Conservation (phyloP, 176 grass and related monocot genomes). For the Oropetium thomaeum region DNA sequence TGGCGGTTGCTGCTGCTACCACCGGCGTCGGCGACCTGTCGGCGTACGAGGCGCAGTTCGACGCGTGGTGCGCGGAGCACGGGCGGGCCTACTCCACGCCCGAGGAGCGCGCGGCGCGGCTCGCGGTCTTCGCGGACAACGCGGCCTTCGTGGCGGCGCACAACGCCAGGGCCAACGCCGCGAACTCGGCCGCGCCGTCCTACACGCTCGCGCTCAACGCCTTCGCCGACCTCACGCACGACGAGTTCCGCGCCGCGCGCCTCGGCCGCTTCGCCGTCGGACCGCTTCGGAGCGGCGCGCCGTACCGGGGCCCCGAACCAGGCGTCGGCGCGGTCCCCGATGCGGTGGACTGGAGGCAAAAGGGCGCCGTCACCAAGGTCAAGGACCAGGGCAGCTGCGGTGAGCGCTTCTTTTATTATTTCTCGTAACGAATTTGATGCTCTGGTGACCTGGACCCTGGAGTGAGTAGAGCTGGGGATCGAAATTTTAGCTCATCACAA, state of each 20-base stretch:
- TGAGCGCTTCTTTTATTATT: conserved; percentile 20
- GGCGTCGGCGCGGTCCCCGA: conserved; percentile 35
- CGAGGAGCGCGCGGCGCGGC: conserved; percentile 54
- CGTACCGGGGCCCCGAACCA: conserved; percentile 5
- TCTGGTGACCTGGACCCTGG: not conserved
- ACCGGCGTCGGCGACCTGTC: not conserved
- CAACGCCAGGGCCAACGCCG: conserved; percentile 26
- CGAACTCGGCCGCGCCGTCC: not conserved
- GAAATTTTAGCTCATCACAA: not conserved
- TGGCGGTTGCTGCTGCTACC: not conserved
- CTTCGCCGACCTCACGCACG: conserved; percentile 64
- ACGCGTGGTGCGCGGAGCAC: conserved; percentile 73
- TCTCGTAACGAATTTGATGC: not conserved
- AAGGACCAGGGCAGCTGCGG: conserved; percentile 81
- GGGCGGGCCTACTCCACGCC: conserved; percentile 55
- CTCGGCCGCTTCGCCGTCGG: conserved; percentile 40
- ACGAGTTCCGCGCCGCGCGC: conserved; percentile 59
- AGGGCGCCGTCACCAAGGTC: conserved; percentile 55
- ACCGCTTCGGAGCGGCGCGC: not conserved
- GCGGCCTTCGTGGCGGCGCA: conserved; percentile 57
- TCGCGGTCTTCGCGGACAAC: conserved; percentile 67
- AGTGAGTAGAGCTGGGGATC: not conserved
- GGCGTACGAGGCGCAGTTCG: conserved; percentile 57
- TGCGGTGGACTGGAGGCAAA: conserved; percentile 67
- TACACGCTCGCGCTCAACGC: conserved; percentile 72